phyloP scores from a whole-genome alignment of 1,284 basidiomycete species.

The Stereum hirsutum region DNA sequence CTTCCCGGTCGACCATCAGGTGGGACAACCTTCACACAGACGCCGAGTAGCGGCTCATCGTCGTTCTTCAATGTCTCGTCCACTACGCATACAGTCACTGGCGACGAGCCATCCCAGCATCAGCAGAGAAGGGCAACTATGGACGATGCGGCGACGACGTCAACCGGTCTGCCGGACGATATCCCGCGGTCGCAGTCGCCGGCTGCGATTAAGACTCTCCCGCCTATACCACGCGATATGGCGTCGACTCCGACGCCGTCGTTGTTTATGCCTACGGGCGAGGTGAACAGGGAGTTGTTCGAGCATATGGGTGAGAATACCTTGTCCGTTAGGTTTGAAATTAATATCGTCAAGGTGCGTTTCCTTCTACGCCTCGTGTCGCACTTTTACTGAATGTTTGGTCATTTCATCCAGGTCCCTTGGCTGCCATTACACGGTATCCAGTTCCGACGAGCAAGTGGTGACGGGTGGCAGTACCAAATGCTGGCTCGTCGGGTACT shows the following conservation, averaged over 20 bases:
- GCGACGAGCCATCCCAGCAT: conserved; percentile 23
- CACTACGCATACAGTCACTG: conserved; percentile 37
- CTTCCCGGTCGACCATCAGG: conserved; percentile 41
- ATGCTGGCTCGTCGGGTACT: conserved; percentile 92
- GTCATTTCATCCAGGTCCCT: conserved; percentile 57
- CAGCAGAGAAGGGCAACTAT: too few species aligned
- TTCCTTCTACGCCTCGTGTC: not conserved
- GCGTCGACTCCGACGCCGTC: conserved; percentile 24
- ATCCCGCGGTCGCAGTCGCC: conserved; percentile 28
- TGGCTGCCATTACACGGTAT: conserved; percentile 92
- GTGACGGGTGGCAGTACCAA: conserved; percentile 97
- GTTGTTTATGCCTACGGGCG: conserved; percentile 44
- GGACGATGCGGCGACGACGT: conserved; percentile 21
- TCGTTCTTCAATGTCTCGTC: conserved; percentile 72
- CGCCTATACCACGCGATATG: conserved; percentile 66
- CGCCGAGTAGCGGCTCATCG: conserved; percentile 65
- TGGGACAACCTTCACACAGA: conserved; percentile 43
- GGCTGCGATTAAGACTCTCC: conserved; percentile 50
- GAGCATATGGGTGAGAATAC: conserved; percentile 68
- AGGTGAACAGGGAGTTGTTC: conserved; percentile 59
- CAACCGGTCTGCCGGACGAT: conserved; percentile 24
- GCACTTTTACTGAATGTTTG: conserved; percentile 5
- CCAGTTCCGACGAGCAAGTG: conserved; percentile 88
- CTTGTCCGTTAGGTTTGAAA: conserved; percentile 86
- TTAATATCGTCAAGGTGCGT: conserved; percentile 88